Base-by-base conservation (phyloP, 257 asterid species). In the Mentha longifolia region DNA sequence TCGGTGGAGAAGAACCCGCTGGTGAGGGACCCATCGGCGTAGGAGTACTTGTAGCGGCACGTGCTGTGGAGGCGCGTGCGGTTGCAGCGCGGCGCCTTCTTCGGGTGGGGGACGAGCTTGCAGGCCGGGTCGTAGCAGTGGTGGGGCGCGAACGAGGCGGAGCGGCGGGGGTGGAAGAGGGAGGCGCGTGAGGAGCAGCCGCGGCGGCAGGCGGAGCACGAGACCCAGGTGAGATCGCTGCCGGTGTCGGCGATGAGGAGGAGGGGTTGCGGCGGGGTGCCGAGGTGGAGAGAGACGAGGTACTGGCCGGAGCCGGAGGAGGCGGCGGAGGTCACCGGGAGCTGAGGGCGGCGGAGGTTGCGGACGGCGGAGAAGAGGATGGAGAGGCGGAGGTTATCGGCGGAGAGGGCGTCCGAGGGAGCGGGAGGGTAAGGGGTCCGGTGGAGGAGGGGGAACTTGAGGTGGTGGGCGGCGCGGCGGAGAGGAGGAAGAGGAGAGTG, bases 151-250 rank as follows among this genome's bases (percentile, higher is more conserved):
- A 89, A 92, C 4, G 98, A 76, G 64, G 88, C 55, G 7, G 98
- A 92, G 35, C 46, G 89, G 55, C 96, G 95, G 30, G 96, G 89
- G 64, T 76, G 67, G 81, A 89, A 84, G 25, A 82, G 55, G 43
- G 87, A 60, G 19, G 95, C 80, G 79, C 76, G 76, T 3, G 81
- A 74, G 28, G 76, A 65, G 61, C 91, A 84, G 43, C 63, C 20
- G 22, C 84, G 76, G 81, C 93, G 81, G 84, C 96, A 89, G 31
- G 96, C 88, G 50, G 98, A 89, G 87, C 98, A 92, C 2, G 82
- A 59, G 31, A 88, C 95, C 98, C 98, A 92, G 46, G 87, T 79
- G 65, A 92, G 92, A 63, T 92, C 98, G 76, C 98, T 92, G n/a
- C 98, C 98, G 16, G 95, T 92, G 41, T 92, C 98, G 1, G 92